Evolutionary conservation across 75 land plant species (phyloP).

Genomic region (Picea sitchensis): DNA sequence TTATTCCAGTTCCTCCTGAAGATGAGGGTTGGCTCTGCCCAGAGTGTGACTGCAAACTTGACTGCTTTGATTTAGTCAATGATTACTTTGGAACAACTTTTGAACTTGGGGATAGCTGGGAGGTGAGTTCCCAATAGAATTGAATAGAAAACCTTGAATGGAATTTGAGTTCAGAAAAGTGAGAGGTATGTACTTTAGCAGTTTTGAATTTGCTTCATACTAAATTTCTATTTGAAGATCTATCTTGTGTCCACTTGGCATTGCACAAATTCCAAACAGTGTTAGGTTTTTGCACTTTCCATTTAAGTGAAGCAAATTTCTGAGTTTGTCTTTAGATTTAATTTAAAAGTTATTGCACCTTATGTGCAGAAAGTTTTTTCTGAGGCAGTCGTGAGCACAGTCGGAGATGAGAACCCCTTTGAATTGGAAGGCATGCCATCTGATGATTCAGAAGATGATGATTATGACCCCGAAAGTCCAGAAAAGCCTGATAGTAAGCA

Average conservation of each 20-base stretch:
- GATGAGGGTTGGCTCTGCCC: conserved; percentile 98
- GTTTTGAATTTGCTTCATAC: not conserved
- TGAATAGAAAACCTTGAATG: not conserved
- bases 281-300: too few species aligned
- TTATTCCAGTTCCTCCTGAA: conserved; percentile 80
- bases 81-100: conserved; percentile 58
- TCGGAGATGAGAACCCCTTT: conserved; percentile 27
- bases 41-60: conserved; percentile 91
- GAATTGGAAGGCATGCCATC: conserved; percentile 51
- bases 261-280: too few species aligned
- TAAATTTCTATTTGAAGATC: not conserved
- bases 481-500: conserved; percentile 20
- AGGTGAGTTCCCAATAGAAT: conserved; percentile 42
- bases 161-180: not conserved
- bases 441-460: conserved; percentile 95
- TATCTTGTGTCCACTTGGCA: too few species aligned
- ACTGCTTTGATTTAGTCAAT: conserved; percentile 73
- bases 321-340: not conserved
- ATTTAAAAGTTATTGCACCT: not conserved
- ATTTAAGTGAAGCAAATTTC: not conserved
- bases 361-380: conserved; percentile 77
- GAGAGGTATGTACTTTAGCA: not conserved
- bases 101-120: conserved; percentile 63
- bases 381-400: conserved; percentile 59
- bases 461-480: conserved; percentile 70